A percentile compares a stretch with the other conserved stretches of the same genome.
These are phyloP conservation scores for Trypanosoma theileri DNA, from an alignment of 208 protist species.

Conservation along the genomic window DNA sequence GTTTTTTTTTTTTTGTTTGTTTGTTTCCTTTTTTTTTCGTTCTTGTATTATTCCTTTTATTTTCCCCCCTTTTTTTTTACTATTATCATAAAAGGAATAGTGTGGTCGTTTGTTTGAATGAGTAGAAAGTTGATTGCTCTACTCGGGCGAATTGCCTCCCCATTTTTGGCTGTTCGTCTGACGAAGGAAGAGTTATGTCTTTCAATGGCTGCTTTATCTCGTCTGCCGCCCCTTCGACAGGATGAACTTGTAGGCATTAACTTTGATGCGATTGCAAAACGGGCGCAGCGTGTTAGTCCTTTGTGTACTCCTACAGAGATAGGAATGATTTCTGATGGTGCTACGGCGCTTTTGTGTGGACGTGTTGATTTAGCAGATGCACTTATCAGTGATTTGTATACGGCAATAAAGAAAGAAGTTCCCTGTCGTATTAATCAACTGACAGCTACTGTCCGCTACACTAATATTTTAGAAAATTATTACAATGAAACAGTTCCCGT, in stretches of 20 bases:
- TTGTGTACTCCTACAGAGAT: conserved; percentile 58
- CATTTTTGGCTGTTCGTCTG: conserved; percentile 32
- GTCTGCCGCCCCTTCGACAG: conserved; percentile 22
- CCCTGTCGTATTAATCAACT: conserved; percentile 18
- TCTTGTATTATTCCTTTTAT: background rate
- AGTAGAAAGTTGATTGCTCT: conserved; percentile 28
- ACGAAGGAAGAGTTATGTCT: conserved; percentile 68
- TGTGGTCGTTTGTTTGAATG: conserved; percentile 13
- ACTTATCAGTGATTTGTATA: conserved; percentile 40
- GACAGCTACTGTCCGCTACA: conserved; percentile 19
- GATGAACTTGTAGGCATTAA: conserved; percentile 2
- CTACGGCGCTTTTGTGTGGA: conserved; percentile 35
- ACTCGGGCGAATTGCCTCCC: conserved; percentile 29
- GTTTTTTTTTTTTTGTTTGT: too few species aligned
- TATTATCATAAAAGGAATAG: conserved; percentile 6
- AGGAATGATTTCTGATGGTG: conserved; percentile 59
- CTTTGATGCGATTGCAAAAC: conserved; percentile 9
- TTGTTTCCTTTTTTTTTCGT: too few species aligned
- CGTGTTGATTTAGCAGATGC: conserved; percentile 34
- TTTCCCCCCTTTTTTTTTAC: conserved; percentile 6
- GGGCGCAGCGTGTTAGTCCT: conserved; percentile 38
- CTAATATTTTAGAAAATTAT: conserved; percentile 10
- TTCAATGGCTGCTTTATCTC: conserved; percentile 52
- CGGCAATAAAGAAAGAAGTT: background rate
- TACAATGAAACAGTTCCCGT: conserved; percentile 14